Percentiles rank a stretch among this genome's conserved stretches.
These are phyloP conservation scores for Phytophthora multivora DNA, from an alignment of 352 stramenopile genomes.

Conservation along the genomic window DNA sequence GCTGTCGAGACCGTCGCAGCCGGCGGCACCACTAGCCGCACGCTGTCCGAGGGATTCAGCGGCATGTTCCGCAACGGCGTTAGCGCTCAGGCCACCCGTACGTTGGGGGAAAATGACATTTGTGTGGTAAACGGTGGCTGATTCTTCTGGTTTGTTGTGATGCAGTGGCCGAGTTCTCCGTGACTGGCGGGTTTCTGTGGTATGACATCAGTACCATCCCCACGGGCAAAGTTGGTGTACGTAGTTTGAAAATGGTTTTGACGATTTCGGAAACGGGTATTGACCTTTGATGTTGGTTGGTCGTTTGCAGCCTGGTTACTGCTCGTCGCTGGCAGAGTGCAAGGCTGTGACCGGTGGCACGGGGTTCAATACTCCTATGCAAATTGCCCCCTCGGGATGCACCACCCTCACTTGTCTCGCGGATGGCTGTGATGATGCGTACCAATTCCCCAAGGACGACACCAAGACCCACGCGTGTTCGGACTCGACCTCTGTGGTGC, in stretches of 20 bases:
- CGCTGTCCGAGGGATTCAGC: constrained; percentile 44
- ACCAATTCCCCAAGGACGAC: constrained; percentile 63
- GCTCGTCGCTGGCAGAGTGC: constrained; percentile 56
- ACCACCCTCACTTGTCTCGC: constrained; percentile 51
- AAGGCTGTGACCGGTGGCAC: constrained; percentile 50
- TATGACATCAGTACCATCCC: constrained; percentile 57
- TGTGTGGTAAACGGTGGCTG: not conserved
- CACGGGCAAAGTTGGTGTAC: constrained; percentile 36
- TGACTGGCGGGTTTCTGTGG: constrained; percentile 40
- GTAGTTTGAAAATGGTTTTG: constrained; percentile 12
- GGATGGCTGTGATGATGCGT: constrained; percentile 63
- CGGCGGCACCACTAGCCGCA: constrained; percentile 39
- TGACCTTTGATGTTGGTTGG: constrained; percentile 7
- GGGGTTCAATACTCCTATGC: constrained; percentile 75
- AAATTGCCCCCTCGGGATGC: constrained; percentile 56
- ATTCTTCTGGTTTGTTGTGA: constrained; percentile 2
- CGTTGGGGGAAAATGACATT: not conserved
- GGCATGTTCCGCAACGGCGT: constrained; percentile 70
- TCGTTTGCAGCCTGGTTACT: constrained; percentile 43
- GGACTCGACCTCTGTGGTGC: constrained; percentile 35
- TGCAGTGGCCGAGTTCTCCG: constrained; percentile 52
- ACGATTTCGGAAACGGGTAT: not conserved
- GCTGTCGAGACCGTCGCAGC: constrained; percentile 42
- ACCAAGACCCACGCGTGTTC: constrained; percentile 59
- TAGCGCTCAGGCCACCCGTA: constrained; percentile 48